Base-by-base conservation (phyloP, 805 yeast species). In the Kluyveromyces nonfermentans region DNA sequence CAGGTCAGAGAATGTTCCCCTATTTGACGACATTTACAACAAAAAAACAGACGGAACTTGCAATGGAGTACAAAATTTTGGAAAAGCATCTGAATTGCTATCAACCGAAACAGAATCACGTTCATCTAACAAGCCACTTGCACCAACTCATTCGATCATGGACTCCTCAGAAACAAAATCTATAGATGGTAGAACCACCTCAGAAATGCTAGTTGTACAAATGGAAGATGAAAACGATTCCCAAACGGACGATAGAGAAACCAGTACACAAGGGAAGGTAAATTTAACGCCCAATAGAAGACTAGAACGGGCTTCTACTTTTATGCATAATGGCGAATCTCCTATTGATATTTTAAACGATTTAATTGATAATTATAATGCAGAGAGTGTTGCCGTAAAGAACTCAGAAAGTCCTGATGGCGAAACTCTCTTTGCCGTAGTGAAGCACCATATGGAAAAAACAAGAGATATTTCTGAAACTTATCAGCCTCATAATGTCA, bases 311-410 rank as follows among this genome's bases (percentile, higher is more conserved):
- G 41, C 41, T 6, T 38, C 41, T 10, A 33, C 41, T 28, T 18
- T 28, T 10, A 22, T 38, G 12, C 34, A 38, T 2, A 25, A 32
- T 28, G 34, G 28, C 15, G 16, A 22, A 4, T 38, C 41, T 7
- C 41, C 48, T 5, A 43, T 31, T 7, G 46, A 46, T 35, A 30
- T 46, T 15, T 41, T 46, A n/a, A 46, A 37, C 40, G 48, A 46
- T 35, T 34, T 46, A 15, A 34, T 46, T 32, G 48, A 46, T 28
- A 42, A 46, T 18, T 46, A 46, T 41, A 35, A 42, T 22, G 36
- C 41, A 15, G 37, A 42, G 22, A 46, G 48, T 31, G 19, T 37
- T n/a, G 46, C 35, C 14, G 41, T 43, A 14, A 19, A 21, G 4
- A 34, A 25, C 31, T 35, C 40, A 8, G 36, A 42, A 9, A 34